Conservation (phyloP, 2,329 filamentous ascomycete species). For the Epicoccum nigrum region DNA sequence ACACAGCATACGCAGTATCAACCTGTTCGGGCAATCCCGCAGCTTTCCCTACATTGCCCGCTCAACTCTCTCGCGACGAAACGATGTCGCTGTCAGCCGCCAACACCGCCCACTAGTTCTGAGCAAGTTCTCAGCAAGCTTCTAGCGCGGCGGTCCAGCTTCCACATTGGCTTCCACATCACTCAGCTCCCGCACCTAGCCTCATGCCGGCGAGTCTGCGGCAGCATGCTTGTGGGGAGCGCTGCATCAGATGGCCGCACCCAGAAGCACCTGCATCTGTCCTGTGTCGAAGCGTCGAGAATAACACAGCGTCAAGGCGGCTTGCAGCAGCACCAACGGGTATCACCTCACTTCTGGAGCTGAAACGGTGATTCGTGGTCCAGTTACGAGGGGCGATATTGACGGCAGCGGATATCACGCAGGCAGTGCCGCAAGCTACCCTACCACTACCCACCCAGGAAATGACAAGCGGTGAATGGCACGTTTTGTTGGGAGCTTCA, state of each 20-base stretch:
- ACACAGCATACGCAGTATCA: neutral
- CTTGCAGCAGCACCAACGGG: neutral
- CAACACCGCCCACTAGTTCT: neutral
- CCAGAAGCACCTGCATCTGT: neutral
- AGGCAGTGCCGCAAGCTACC: constrained; percentile 1
- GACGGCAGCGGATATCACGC: constrained; percentile 14
- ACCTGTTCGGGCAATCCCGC: constrained; percentile 6
- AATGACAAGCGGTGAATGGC: constrained; percentile 14
- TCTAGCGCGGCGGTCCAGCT: constrained; percentile 17
- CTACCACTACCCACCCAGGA: neutral
- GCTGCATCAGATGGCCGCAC: neutral
- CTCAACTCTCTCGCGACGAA: neutral
- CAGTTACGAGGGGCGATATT: constrained; percentile 14
- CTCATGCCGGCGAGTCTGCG: constrained; percentile 5
- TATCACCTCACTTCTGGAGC: constrained; percentile 1
- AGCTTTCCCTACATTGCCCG: neutral
- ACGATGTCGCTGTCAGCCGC: constrained; percentile 1
- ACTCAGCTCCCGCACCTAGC: neutral
- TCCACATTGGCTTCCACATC: constrained; percentile 8
- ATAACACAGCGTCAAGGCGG: neutral
- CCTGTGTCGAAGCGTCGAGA: neutral
- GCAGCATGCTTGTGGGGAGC: constrained; percentile 19
- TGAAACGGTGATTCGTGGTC: constrained; percentile 12
- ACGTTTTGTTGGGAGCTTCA: constrained; percentile 17
- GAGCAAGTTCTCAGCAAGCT: neutral